A percentile compares a stretch with the other conserved stretches of the same genome.
Evolutionary conservation across 2,329 filamentous ascomycete species (phyloP).

Genomic region (Fusarium setosum): DNA sequence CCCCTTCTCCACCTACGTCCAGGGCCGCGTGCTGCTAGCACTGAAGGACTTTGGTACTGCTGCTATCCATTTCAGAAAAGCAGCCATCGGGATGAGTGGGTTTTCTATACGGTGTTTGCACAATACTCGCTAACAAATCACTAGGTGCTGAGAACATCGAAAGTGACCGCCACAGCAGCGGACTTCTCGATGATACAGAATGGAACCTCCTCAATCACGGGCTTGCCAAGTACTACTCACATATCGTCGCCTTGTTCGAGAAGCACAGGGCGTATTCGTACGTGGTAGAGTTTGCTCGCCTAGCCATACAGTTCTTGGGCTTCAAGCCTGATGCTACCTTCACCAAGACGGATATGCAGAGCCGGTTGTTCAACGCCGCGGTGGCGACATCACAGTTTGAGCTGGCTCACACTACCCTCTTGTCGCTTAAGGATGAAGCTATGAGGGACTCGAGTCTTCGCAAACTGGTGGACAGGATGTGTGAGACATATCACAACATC

Average conservation of each 20-base stretch:
- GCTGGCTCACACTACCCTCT: slow-evolving; percentile 82
- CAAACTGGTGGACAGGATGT: slow-evolving; percentile 77
- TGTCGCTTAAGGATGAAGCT: slow-evolving; percentile 76
- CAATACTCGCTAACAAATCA: slow-evolving; percentile 40
- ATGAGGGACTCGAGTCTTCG: slow-evolving; percentile 79
- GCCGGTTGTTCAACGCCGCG: slow-evolving; percentile 85
- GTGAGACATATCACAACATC: slow-evolving; percentile 71
- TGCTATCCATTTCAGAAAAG: slow-evolving; percentile 81
- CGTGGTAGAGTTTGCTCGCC: slow-evolving; percentile 84
- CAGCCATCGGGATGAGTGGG: slow-evolving; percentile 85
- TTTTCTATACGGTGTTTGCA: slow-evolving; percentile 29
- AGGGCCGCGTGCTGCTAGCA: slow-evolving; percentile 81
- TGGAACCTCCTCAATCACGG: slow-evolving; percentile 77
- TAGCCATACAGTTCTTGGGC: slow-evolving; percentile 74
- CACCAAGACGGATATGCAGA: slow-evolving; percentile 78
- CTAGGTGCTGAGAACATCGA: slow-evolving; percentile 60
- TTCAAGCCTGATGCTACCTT: slow-evolving; percentile 47
- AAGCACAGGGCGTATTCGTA: slow-evolving; percentile 80
- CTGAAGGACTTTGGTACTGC: slow-evolving; percentile 80
- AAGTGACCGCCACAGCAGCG: slow-evolving; percentile 66
- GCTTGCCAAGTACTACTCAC: slow-evolving; percentile 85
- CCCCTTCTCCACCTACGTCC: slow-evolving; percentile 81
- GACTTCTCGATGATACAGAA: slow-evolving; percentile 81
- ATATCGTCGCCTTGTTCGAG: slow-evolving; percentile 87
- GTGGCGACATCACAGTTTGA: slow-evolving; percentile 84